Evolutionary conservation across 352 stramenopile genomes (phyloP).

Genomic region (Blastocystis sp.): DNA sequence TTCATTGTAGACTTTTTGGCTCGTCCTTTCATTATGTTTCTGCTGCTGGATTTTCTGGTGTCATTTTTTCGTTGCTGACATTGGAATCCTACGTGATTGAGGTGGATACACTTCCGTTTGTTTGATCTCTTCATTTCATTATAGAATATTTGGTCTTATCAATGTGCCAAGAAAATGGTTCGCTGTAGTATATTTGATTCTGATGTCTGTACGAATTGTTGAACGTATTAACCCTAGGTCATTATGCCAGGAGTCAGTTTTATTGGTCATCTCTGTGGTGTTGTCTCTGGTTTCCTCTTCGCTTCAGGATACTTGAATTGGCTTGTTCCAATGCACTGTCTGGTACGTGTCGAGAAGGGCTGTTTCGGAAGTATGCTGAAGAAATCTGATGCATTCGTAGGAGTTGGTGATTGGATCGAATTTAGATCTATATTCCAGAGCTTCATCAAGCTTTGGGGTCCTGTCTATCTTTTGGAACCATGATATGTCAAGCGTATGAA

Average conservation of each 20-base stretch:
- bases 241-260: slow-evolving; percentile 53
- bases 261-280: slow-evolving; percentile 34
- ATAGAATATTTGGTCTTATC: slow-evolving; percentile 44
- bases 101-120: slow-evolving; percentile 17
- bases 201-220: slow-evolving; percentile 45
- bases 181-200: slow-evolving; percentile 43
- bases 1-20: background rate
- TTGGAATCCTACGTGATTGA: slow-evolving; percentile 39
- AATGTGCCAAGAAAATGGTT: slow-evolving; percentile 49
- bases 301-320: slow-evolving; percentile 43
- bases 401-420: background rate
- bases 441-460: slow-evolving; percentile 32
- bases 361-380: background rate
- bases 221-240: background rate
- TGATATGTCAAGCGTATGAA: background rate
- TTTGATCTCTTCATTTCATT: background rate
- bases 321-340: slow-evolving; percentile 32
- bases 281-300: slow-evolving; percentile 40
- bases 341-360: slow-evolving; percentile 5
- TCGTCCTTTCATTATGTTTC: background rate
- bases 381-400: slow-evolving; percentile 50
- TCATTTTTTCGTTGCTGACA: slow-evolving; percentile 43
- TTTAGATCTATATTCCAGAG: slow-evolving; percentile 48
- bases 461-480: background rate
- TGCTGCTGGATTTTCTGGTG: slow-evolving; percentile 42